Base-by-base conservation (phyloP, 768 basidiomycete species). In the Stropharia rugosoannulata region DNA sequence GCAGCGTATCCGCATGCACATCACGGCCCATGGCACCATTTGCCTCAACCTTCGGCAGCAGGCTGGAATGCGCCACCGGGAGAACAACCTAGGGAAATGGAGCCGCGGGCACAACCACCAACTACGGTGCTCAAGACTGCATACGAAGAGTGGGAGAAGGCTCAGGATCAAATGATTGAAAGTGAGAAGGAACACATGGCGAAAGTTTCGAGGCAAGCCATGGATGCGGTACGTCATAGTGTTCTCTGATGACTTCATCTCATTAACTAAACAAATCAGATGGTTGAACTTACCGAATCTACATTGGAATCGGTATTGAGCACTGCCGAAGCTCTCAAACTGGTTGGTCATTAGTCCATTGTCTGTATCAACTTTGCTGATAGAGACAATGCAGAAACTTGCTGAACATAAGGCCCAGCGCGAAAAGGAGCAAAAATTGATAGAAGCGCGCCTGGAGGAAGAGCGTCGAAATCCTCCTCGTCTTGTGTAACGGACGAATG, bases 211-310 rank as follows among this genome's bases (percentile, higher is more conserved):
- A 70, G 71, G 48, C 78, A 82, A 47, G 81, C 83, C 29, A 70
- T 75, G 18, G 81, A 83, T 43, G 74, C 76, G 37, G 83, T 85
- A 42, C 57, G 22, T 45, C 13, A 16, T 42, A 39, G 18, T 50
- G 6, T 44, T 50, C 4, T 44, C 36, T 41, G 49, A 25, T 18
- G 8, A 18, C 11, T 59, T 36, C 15, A n/a, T 2, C 40, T 2
- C 10, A 35, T 18, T 47, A 19, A 32, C 13, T 32, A 11, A 25
- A 18, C 10, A 44, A 44, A 60, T 22, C 56, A 87, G 88, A 79
- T 86, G 72, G 70, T 73, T 7, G 85, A 87, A 49, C 64, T 89
- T 55, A 87, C 87, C 2, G 89, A 90, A 65, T 76, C 79, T 13
- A 85, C 87, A 0, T 78, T 90, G 15, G 86, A 87, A 43, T 76